Conservation (phyloP, 352 stramenopile species). For the Globisporangium parvum region DNA sequence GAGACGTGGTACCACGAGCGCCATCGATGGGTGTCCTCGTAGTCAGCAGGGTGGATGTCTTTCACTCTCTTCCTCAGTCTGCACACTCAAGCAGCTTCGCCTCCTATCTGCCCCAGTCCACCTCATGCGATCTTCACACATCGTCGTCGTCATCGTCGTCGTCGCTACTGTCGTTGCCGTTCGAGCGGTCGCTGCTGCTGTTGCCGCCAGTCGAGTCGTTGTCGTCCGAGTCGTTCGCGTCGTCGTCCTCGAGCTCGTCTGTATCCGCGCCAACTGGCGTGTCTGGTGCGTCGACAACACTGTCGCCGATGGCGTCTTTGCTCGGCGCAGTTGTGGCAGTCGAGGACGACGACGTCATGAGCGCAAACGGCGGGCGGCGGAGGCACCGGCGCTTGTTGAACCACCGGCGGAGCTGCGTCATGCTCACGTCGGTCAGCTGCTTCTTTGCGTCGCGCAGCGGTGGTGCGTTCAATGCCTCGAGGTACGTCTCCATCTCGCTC, state of each 20-base stretch:
- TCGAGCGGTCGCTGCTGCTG: slow-evolving; percentile 32
- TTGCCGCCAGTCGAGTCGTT: slow-evolving; percentile 43
- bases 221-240: slow-evolving; percentile 20
- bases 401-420: slow-evolving; percentile 80
- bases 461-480: slow-evolving; percentile 54
- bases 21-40: no score
- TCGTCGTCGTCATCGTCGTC: slow-evolving; percentile 6
- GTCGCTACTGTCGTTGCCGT: slow-evolving; percentile 15
- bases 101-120: no score
- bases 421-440: slow-evolving; percentile 76
- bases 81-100: no score
- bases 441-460: slow-evolving; percentile 71
- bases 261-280: background rate
- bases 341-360: slow-evolving; percentile 55
- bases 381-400: slow-evolving; percentile 86
- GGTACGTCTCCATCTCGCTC: slow-evolving; percentile 73
- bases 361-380: slow-evolving; percentile 66
- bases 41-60: no score
- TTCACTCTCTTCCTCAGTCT: no score
- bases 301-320: background rate
- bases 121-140: background rate
- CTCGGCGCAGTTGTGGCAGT: background rate
- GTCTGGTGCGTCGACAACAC: background rate
- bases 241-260: slow-evolving; percentile 8
- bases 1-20: no score